Evolutionary conservation across 2,329 filamentous ascomycete genomes (phyloP).

Genomic region (Hymenoscyphus infarciens): DNA sequence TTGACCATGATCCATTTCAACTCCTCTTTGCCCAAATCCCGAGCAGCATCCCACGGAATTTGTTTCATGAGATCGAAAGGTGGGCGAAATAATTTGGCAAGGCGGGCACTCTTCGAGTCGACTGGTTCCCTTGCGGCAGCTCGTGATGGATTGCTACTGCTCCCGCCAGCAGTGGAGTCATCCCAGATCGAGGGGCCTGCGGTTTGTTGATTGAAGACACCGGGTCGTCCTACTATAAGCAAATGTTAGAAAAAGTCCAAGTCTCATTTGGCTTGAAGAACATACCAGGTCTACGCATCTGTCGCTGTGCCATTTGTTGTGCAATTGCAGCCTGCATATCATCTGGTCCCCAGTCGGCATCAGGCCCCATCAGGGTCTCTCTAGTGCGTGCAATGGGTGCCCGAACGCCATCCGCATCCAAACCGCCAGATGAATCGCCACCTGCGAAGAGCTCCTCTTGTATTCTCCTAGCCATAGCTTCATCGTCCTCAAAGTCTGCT

Average conservation of each 20-base stretch:
- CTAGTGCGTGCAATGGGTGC: slow-evolving; percentile 89
- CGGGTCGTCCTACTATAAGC: slow-evolving; percentile 43
- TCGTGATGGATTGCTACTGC: slow-evolving; percentile 51
- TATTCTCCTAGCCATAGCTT: slow-evolving; percentile 83
- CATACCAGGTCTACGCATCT: slow-evolving; percentile 25
- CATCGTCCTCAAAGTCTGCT: slow-evolving; percentile 78
- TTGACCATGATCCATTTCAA: slow-evolving; percentile 97
- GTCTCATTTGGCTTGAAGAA: neutral
- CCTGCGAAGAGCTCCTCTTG: slow-evolving; percentile 86
- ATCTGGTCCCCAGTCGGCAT: slow-evolving; percentile 46
- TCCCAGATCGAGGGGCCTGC: slow-evolving; percentile 45
- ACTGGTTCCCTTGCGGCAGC: slow-evolving; percentile 60
- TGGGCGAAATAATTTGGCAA: slow-evolving; percentile 89
- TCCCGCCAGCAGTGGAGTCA: slow-evolving; percentile 41
- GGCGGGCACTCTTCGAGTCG: slow-evolving; percentile 67
- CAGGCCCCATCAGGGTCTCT: slow-evolving; percentile 78
- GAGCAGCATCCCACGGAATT: slow-evolving; percentile 77
- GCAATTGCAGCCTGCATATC: slow-evolving; percentile 35
- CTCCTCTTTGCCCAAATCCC: slow-evolving; percentile 78
- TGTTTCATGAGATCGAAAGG: slow-evolving; percentile 86
- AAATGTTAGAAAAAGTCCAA: neutral
- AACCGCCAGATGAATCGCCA: slow-evolving; percentile 41
- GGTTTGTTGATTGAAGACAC: slow-evolving; percentile 67
- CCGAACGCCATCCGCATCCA: slow-evolving; percentile 62
- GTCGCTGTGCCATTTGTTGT: slow-evolving; percentile 35